Percentiles rank a stretch among this genome's conserved stretches.
Conservation (phyloP, 768 basidiomycete species). For the Hericium rajendrae region DNA sequence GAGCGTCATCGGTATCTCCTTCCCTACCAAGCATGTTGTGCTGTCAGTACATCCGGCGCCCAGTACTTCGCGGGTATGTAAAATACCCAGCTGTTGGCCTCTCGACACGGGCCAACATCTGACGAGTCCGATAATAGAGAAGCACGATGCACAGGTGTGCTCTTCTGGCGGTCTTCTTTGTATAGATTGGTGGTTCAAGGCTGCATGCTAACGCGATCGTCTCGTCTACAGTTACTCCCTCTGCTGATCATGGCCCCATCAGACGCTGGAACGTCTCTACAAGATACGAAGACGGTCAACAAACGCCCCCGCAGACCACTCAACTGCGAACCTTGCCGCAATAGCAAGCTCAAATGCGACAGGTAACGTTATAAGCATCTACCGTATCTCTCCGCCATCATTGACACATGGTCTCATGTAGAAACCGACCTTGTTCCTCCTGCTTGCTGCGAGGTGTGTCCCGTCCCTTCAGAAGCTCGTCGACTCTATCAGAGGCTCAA, state of each 20-base stretch:
- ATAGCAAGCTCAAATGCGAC: constrained; percentile 16
- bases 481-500: not conserved
- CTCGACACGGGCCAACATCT: no score
- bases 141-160: no score
- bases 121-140: no score
- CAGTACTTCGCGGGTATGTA: no score
- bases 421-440: constrained; percentile 14
- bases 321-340: constrained; percentile 14
- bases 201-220: no score
- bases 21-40: no score
- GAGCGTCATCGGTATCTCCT: no score
- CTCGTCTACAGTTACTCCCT: no score
- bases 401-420: not conserved
- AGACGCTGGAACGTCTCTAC: not conserved
- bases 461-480: not conserved
- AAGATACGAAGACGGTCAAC: constrained; percentile 8
- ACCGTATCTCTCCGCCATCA: not conserved
- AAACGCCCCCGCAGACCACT: constrained; percentile 14
- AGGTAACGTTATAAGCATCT: not conserved
- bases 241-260: not conserved
- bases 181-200: no score
- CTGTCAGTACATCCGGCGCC: no score
- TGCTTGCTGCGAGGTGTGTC: constrained; percentile 11
- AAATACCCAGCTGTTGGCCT: no score
- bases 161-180: no score